Evolutionary conservation across 129 eudicot species (phyloP).

Genomic region (Pseudognaphalium luteoalbum): DNA sequence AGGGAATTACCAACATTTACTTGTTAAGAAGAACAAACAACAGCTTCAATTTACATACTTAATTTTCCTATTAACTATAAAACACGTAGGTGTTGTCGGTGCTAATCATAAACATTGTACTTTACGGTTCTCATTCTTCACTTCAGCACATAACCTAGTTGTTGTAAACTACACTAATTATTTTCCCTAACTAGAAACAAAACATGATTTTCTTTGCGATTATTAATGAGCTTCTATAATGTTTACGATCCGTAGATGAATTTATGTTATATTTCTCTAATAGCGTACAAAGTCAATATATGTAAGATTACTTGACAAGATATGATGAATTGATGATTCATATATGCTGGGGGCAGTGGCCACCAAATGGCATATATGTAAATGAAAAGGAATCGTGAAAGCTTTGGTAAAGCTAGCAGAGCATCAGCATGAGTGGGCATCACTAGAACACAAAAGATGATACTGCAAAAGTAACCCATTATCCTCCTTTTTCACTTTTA

Average conservation of each 20-base stretch:
- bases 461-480: constrained; percentile 25
- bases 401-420: constrained; percentile 26
- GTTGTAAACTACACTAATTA: not conserved
- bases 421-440: constrained; percentile 36
- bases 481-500: constrained; percentile 4
- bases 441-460: constrained; percentile 34
- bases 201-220: not conserved
- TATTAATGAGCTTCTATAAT: too few relatives aligned
- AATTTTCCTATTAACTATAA: too few relatives aligned
- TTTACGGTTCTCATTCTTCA: too few relatives aligned
- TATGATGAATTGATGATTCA: not conserved
- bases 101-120: too few relatives aligned
- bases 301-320: not conserved
- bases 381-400: constrained; percentile 32
- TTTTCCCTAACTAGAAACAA: not conserved
- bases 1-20: too few relatives aligned
- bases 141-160: not conserved
- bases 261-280: not conserved
- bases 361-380: constrained; percentile 16
- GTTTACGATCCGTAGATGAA: not conserved
- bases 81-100: too few relatives aligned
- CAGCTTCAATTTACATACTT: too few relatives aligned
- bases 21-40: too few relatives aligned
- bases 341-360: not conserved
- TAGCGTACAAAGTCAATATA: not conserved